Evolutionary conservation across 2,329 filamentous ascomycete genomes (phyloP), one percentile per base, ranked within the genome.

Genomic region (Thielaviopsis populi): DNA sequence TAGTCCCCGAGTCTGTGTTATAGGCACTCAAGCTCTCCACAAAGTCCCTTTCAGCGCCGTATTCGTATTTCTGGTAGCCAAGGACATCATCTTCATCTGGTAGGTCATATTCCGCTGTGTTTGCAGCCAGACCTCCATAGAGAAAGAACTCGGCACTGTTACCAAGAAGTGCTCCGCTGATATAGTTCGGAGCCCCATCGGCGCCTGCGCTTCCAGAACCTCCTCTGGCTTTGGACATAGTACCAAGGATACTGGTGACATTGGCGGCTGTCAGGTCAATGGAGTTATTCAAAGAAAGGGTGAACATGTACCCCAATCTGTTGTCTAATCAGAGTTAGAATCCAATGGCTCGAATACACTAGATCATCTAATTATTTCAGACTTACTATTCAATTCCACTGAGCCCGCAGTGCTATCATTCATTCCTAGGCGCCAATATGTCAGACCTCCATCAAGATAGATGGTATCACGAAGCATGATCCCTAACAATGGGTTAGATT

Each of bases 61-160:
- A 82, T 62, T 78, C 72, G 67, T 79, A 82, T 2, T 72, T 73
- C 67, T 81, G 75, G 68, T 86, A 88, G 1, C 69, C 72, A 1
- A 82, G 69, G 1, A 81, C 73, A 0, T 74, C 68, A 63, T 84
- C 69, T 1, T 65, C 71, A n/a, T 71, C 69, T 0, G 81, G 81
- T 1, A 72, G 61, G 0, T 71, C 66, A 60, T 73, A 76, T 2
- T 69, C 69, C 0, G 71, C 69, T 0, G 74, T 77, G 2, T 72
- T 65, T 3, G 53, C 65, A 7, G 78, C 56, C 2, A 83, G 69
- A 0, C 86, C 86, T 19, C 86, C 86, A 63, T 85, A 89, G 1
- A 85, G 75, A 68, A 79, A 84, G 69, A 84, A 83, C 66, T 86
- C 79, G 59, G 78, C 73, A 65, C 88, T 75, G 68, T 88, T 89